Evolutionary conservation across 139 green algal genomes (phyloP), one percentile per base, ranked within the genome.

Genomic region (Eudorina sp.): DNA sequence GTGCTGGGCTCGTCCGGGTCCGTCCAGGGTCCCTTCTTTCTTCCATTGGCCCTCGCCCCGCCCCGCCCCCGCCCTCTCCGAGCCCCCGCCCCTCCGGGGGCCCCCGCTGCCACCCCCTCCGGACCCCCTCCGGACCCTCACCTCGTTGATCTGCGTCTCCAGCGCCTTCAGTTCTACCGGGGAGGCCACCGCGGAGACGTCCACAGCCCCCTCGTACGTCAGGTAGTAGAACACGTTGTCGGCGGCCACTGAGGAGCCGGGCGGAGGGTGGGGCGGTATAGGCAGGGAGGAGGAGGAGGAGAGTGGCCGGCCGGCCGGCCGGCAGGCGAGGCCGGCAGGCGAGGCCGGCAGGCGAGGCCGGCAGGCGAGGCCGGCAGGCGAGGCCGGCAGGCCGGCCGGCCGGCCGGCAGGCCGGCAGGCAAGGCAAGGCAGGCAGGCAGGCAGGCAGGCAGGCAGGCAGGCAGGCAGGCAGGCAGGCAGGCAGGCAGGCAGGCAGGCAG

Each of bases 171-270:
- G 93, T 85, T 96, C 92, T 27, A 93, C 82, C 23, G 86, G 90
- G 81, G 95, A 92, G 3, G 73, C 83, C 51, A 97, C 91, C 53
- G 89, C 76, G 21, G 92, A 76, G 3, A 95, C 87, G 58, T 97
- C 92, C 25, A 97, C 93, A 16, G 93, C 92, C 3, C 93, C 95
- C 78, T 98, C 97, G 89, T 99, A 99, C 13, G 97, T 98, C 16
- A 98, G 91, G 86, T 96, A 91, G 77, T 96, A 95, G 88, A 99
- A 99, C 82, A 98, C 77, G 90, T 98, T 98, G 92, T 97, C 93
- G 0, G 96, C 94, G 43, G 95, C 94, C 62, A 96, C 92, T 51
- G 97, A 27, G 36, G 23, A 31, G 55, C 8, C 74, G 23, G 53
- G 53, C 19, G 48, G 25, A 72, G 21, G 40, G 55, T 19, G 23